Evolutionary conservation across 768 basidiomycete species (phyloP).

Genomic region (Boletus vermiculosoides): DNA sequence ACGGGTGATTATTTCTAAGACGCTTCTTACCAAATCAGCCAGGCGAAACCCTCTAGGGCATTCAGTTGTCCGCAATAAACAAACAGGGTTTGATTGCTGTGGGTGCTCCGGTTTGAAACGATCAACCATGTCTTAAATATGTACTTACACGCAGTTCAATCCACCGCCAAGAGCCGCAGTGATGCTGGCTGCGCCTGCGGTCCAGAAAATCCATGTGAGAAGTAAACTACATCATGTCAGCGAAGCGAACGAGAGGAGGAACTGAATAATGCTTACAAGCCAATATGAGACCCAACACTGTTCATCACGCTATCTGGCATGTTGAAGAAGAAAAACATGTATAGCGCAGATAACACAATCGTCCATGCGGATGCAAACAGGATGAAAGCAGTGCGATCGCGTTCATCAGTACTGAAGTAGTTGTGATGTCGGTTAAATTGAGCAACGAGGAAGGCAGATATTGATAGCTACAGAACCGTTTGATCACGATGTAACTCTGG

Average conservation of each 20-base stretch:
- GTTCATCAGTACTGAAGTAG: conserved; percentile 46
- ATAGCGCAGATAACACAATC: conserved; percentile 49
- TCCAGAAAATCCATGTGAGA: conserved; percentile 79
- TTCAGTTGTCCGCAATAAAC: conserved; percentile 76
- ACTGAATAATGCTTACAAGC: conserved; percentile 48
- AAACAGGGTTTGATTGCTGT: conserved; percentile 43
- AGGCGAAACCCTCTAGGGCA: conserved; percentile 71
- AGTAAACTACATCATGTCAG: conserved; percentile 45
- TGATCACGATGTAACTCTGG: background rate
- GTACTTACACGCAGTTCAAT: conserved; percentile 60
- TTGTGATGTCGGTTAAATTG: conserved; percentile 58
- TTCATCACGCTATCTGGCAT: conserved; percentile 48
- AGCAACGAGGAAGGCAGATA: conserved; percentile 70
- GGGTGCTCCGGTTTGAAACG: background rate
- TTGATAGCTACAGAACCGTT: conserved; percentile 47
- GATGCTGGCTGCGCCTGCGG: conserved; percentile 67
- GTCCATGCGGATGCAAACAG: conserved; percentile 78
- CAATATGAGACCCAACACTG: conserved; percentile 60
- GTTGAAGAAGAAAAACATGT: conserved; percentile 54
- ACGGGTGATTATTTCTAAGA: background rate
- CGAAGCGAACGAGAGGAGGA: background rate
- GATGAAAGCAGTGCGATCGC: conserved; percentile 63
- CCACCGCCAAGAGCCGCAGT: conserved; percentile 67
- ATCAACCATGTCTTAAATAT: background rate
- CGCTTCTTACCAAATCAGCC: conserved; percentile 63